phyloP scores from a whole-genome alignment of 768 basidiomycete genomes.

The Russula compacta region DNA sequence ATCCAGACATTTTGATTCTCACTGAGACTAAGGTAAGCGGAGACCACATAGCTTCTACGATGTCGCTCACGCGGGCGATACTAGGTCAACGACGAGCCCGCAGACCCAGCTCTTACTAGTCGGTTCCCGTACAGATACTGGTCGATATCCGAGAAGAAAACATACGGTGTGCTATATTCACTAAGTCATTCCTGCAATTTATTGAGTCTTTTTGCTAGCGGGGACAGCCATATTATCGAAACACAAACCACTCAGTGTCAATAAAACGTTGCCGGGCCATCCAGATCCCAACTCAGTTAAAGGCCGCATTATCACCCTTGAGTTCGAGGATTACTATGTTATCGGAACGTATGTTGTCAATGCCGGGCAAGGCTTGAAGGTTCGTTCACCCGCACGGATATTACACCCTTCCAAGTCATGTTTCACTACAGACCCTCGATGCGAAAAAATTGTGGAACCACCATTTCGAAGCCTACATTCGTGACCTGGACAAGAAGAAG shows the following conservation, averaged over 20 bases:
- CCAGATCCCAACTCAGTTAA: conserved; percentile 55
- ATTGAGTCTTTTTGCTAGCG: conserved; percentile 34
- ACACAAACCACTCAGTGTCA: conserved; percentile 55
- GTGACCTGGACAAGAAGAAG: conserved; percentile 64
- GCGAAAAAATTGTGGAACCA: conserved; percentile 72
- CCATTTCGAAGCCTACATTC: conserved; percentile 68
- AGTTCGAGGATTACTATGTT: conserved; percentile 61
- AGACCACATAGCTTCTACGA: neutral
- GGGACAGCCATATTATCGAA: conserved; percentile 81
- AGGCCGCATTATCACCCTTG: conserved; percentile 75
- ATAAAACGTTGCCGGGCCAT: conserved; percentile 64
- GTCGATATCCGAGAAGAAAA: conserved; percentile 71
- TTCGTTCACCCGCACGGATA: neutral
- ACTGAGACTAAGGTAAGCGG: conserved; percentile 72
- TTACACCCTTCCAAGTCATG: neutral
- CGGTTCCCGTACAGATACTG: conserved; percentile 68
- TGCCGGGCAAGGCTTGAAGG: conserved; percentile 66
- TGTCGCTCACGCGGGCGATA: neutral
- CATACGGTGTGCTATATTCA: conserved; percentile 46
- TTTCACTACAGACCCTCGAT: conserved; percentile 49
- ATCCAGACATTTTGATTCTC: conserved; percentile 74
- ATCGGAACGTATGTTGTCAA: conserved; percentile 82
- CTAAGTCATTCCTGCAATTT: neutral
- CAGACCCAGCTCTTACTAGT: conserved; percentile 44
- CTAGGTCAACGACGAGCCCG: conserved; percentile 64